Conservation (phyloP, 805 yeast genomes). For the Isabelozyma heimii region DNA sequence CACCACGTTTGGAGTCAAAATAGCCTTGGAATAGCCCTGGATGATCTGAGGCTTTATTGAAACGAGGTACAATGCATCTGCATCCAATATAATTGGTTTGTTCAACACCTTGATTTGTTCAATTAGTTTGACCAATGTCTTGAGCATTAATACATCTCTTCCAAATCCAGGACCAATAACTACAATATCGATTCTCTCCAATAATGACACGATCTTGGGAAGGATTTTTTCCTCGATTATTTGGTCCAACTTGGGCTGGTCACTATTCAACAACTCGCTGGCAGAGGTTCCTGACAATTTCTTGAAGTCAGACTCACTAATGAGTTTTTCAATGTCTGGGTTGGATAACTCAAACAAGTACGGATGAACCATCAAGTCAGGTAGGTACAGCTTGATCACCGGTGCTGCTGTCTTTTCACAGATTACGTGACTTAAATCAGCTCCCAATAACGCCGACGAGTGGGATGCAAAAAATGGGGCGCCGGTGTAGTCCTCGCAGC, state of each 20-base stretch:
- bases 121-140: conserved; percentile 56
- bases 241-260: conserved; percentile 18
- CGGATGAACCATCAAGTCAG: conserved; percentile 96
- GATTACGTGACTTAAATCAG: conserved; percentile 86
- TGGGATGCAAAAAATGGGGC: conserved; percentile 92
- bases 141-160: conserved; percentile 67
- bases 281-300: conserved; percentile 10
- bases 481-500: conserved; percentile 94
- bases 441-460: conserved; percentile 80
- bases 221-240: conserved; percentile 46
- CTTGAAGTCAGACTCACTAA: conserved; percentile 17
- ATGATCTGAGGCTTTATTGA: conserved; percentile 56
- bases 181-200: conserved; percentile 72
- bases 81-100: conserved; percentile 81
- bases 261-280: conserved; percentile 19
- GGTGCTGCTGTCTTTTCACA: conserved; percentile 79
- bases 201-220: conserved; percentile 52
- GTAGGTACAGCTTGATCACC: conserved; percentile 83
- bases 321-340: conserved; percentile 17
- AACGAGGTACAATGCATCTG: conserved; percentile 78
- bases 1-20: conserved; percentile 85
- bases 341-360: conserved; percentile 56
- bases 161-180: conserved; percentile 96
- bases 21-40: conserved; percentile 54
- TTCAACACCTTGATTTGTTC: conserved; percentile 52